Evolutionary conservation across 768 basidiomycete species (phyloP), one percentile per base, ranked within the genome.

Genomic region (Coprinopsis sp.): DNA sequence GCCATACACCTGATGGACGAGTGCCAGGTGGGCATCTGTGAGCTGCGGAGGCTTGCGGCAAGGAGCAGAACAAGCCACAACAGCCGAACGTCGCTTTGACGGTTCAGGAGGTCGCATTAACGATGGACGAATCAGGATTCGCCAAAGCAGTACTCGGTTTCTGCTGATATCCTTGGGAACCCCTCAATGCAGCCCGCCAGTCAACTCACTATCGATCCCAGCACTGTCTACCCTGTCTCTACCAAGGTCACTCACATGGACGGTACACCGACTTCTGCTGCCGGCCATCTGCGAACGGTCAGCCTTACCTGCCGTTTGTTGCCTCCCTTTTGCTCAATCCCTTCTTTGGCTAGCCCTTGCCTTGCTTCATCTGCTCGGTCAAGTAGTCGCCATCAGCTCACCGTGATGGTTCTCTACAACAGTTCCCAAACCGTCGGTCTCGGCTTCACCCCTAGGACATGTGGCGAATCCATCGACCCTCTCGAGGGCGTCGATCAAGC

Each of bases 101-200:
- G 54, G 62, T 93, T 24, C 87, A 92, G 67, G 88, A 87, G 58
- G 57, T 93, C 36, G 68, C 85, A 8, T 76, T 88, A 53, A 72
- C 75, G 6, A 66, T 79, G 21, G 77, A 82, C 38, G 36, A 28
- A 60, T n/a, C n/a, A n/a, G n/a, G n/a, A n/a, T n/a, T 62, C 38
- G 16, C 38, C 37, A 28, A 30, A 44, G 43, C 40, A 37, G 39
- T 31, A 68, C 68, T 51, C 64, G 11, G 18, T 39, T 24, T 23
- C 37, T 23, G 37, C 21, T 6, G 37, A 39, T 16, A 10, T 39
- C 11, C 22, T 39, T 5, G 8, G 11, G 6, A 21, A 21, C 13
- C 34, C 16, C 65, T 84, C 19, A 62, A 64, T 4, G 56, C 67
- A n/a, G 3, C 72, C 77, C 1, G 53, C 70, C 3, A 53, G 67